Evolutionary conservation across 225 moss, liverwort and hornwort genomes (phyloP).

Genomic region (Asterella californica): DNA sequence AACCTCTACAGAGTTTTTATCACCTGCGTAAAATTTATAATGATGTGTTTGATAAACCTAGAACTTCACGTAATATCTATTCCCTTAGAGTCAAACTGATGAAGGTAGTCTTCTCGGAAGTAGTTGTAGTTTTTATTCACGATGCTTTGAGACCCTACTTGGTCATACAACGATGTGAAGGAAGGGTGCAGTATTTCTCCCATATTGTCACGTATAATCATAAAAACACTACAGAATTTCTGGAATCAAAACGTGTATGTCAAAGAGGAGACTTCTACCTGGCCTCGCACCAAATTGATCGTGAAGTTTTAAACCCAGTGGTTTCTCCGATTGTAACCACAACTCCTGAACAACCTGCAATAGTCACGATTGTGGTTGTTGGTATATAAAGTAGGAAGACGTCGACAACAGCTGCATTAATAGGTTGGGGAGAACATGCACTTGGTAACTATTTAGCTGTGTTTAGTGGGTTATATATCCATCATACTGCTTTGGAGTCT

Average conservation of each 20-base stretch:
- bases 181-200: too few relatives aligned
- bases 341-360: conserved; percentile 59
- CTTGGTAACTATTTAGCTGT: not conserved
- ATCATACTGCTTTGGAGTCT: not conserved
- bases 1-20: conserved; percentile 46
- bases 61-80: not conserved
- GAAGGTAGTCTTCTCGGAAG: too few relatives aligned
- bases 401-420: not conserved
- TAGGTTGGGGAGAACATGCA: not conserved
- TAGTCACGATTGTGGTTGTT: not conserved
- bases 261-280: conserved; percentile 38
- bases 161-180: too few relatives aligned
- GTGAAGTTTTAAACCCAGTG: conserved; percentile 65
- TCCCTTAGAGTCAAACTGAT: too few relatives aligned
- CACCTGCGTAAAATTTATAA: conserved; percentile 34
- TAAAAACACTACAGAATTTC: not conserved
- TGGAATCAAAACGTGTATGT: too few relatives aligned
- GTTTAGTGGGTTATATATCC: not conserved
- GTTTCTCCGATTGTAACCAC: conserved; percentile 69
- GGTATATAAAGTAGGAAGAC: not conserved
- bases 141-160: too few relatives aligned
- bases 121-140: too few relatives aligned
- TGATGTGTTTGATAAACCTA: not conserved
- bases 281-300: conserved; percentile 33
- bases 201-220: too few relatives aligned